A percentile compares a stretch with the other conserved stretches of the same genome.
phyloP scores from a whole-genome alignment of 768 basidiomycete species.

The Tulasnella sp. region DNA sequence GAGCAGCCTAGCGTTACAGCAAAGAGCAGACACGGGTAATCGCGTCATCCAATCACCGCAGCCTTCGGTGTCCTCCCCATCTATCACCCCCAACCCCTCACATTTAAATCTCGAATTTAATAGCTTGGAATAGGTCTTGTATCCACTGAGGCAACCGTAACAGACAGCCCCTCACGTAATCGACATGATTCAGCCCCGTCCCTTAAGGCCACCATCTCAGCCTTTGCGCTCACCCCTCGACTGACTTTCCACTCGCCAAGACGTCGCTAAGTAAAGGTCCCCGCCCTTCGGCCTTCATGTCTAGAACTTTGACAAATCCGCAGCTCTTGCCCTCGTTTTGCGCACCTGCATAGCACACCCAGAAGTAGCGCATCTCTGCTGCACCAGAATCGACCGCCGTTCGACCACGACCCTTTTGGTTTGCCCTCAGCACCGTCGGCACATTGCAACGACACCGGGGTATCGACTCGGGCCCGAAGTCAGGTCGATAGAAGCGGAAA shows the following conservation, averaged over 20 bases:
- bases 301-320: constrained; percentile 60
- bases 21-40: neutral
- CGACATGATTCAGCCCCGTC: too few species aligned
- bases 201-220: neutral
- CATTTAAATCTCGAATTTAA: neutral
- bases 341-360: constrained; percentile 67
- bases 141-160: neutral
- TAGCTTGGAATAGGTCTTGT: neutral
- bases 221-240: neutral
- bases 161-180: too few species aligned
- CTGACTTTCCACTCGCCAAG: neutral
- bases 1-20: too few species aligned
- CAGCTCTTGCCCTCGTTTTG: constrained; percentile 81
- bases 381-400: constrained; percentile 28
- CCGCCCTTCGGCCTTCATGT: constrained; percentile 55
- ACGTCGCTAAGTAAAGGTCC: constrained; percentile 25
- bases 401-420: constrained; percentile 57
- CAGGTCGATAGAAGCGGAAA: constrained; percentile 77
- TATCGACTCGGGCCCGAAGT: constrained; percentile 53
- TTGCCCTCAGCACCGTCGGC: constrained; percentile 57
- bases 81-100: too few species aligned
- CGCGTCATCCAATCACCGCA: neutral
- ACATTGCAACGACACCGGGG: constrained; percentile 65
- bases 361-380: constrained; percentile 57
- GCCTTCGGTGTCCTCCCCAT: neutral